Conservation (phyloP, 495 filamentous ascomycete species). For the Chaetomium fimeti region DNA sequence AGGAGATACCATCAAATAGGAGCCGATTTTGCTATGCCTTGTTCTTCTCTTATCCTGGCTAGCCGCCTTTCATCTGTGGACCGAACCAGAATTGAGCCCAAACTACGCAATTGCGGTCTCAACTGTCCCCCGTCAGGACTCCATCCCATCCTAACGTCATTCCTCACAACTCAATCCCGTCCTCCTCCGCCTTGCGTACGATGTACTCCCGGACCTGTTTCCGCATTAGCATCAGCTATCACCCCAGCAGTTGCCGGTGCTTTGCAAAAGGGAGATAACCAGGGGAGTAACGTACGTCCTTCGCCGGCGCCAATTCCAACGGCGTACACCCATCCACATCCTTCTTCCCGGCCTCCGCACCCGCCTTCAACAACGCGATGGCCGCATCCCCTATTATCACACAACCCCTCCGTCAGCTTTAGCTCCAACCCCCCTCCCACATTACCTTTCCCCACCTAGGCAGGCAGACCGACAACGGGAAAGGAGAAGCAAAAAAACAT, state of each 20-base stretch:
- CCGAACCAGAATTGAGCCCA: not conserved
- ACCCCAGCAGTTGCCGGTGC: not conserved
- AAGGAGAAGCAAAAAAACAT: constrained; percentile 10
- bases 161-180: constrained; percentile 68
- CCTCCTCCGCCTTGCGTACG: constrained; percentile 72
- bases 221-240: not conserved
- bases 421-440: too few species aligned
- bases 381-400: constrained; percentile 77
- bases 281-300: constrained; percentile 38
- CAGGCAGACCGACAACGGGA: not conserved
- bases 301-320: constrained; percentile 82
- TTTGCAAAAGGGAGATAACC: too few species aligned
- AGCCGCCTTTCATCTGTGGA: not conserved
- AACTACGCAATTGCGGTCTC: not conserved
- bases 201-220: constrained; percentile 72
- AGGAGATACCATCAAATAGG: constrained; percentile 14
- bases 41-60: constrained; percentile 11
- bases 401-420: too few species aligned
- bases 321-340: constrained; percentile 70
- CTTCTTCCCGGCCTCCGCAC: constrained; percentile 78
- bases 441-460: too few species aligned
- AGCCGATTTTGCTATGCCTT: constrained; percentile 4
- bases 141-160: not conserved
- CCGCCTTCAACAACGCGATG: constrained; percentile 73
- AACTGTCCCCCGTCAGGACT: too few species aligned